Conservation (phyloP, 371 early-diverging fungal species). For the Capniomyces stellatus region DNA sequence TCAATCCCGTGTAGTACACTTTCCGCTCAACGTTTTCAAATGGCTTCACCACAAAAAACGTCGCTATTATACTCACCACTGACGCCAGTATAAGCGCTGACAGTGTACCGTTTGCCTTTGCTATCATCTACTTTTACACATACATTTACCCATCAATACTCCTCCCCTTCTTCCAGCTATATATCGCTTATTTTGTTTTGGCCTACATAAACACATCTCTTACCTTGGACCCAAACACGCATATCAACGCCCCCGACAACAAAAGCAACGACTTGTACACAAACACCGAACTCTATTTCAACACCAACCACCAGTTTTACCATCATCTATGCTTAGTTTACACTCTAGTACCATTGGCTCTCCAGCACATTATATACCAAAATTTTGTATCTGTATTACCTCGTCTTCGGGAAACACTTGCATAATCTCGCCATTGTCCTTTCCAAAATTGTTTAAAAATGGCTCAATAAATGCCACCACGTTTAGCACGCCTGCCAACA, state of each 20-base stretch:
- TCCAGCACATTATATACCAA: no score
- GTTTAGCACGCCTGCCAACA: slow-evolving; percentile 37
- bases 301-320: no score
- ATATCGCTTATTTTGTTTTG: no score
- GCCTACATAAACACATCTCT: not conserved
- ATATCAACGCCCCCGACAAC: slow-evolving; percentile 27
- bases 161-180: not conserved
- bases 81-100: slow-evolving; percentile 29
- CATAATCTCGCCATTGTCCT: slow-evolving; percentile 24
- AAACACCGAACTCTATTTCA: slow-evolving; percentile 22
- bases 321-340: no score
- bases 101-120: slow-evolving; percentile 28
- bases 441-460: slow-evolving; percentile 33
- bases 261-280: slow-evolving; percentile 31
- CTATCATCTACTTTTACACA: slow-evolving; percentile 19
- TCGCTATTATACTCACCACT: slow-evolving; percentile 29
- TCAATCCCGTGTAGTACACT: slow-evolving; percentile 32
- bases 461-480: slow-evolving; percentile 42
- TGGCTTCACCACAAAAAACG: slow-evolving; percentile 29
- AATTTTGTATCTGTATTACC: no score
- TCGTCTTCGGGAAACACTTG: slow-evolving; percentile 31
- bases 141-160: not conserved
- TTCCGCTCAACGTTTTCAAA: slow-evolving; percentile 26
- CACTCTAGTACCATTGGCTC: no score
- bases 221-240: slow-evolving; percentile 25